phyloP scores from a whole-genome alignment of 257 asterid species.

The Solanum chiquidenum region DNA sequence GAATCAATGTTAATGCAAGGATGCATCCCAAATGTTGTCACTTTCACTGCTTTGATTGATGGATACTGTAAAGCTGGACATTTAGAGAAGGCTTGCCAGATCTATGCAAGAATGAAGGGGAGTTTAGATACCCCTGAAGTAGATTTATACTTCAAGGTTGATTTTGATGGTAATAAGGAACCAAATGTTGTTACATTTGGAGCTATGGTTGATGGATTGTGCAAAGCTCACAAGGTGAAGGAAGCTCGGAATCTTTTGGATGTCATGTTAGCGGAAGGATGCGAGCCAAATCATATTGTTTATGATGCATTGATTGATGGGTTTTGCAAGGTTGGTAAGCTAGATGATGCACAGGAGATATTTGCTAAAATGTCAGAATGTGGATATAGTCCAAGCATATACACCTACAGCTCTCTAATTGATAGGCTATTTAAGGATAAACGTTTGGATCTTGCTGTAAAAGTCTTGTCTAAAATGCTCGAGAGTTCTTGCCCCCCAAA shows the following conservation, averaged over 20 bases:
- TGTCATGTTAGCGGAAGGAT: constrained; percentile 55
- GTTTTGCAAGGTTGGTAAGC: constrained; percentile 81
- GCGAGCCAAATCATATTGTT: constrained; percentile 68
- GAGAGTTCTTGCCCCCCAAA: constrained; percentile 72
- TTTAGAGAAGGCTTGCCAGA: constrained; percentile 65
- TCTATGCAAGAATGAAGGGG: constrained; percentile 76
- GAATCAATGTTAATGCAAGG: constrained; percentile 71
- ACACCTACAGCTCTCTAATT: constrained; percentile 72
- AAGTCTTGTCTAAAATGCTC: constrained; percentile 78
- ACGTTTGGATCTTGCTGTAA: constrained; percentile 80
- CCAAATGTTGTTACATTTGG: constrained; percentile 79
- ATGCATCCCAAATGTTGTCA: constrained; percentile 76
- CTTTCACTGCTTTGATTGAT: constrained; percentile 82
- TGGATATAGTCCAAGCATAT: constrained; percentile 62
- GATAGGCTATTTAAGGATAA: constrained; percentile 82
- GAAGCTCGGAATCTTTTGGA: constrained; percentile 75
- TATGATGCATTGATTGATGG: constrained; percentile 93
- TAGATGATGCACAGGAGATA: constrained; percentile 85
- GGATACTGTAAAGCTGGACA: constrained; percentile 91
- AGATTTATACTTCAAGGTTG: constrained; percentile 49
- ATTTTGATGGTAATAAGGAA: constrained; percentile 32
- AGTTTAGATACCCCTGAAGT: constrained; percentile 36
- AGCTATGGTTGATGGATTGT: constrained; percentile 85
- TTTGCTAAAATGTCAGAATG: constrained; percentile 62
- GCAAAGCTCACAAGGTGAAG: constrained; percentile 72